These are phyloP conservation scores for Salvia miltiorrhiza DNA, from an alignment of 257 asterid genomes.

Conservation along the genomic window DNA sequence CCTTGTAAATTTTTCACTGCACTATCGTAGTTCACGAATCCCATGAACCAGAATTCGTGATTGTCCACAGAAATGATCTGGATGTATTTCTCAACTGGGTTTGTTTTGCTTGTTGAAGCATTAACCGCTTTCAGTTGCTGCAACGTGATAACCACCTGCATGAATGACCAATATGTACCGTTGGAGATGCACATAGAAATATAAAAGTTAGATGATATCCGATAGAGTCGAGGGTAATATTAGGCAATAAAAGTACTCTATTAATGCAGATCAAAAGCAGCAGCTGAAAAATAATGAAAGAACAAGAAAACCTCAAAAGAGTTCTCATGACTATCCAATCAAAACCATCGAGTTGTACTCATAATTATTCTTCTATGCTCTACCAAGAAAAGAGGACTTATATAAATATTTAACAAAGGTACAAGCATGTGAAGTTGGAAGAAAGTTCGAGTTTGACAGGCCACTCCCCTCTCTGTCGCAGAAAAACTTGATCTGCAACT, in stretches of 20 bases:
- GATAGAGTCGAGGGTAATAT: neutral
- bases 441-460: no score
- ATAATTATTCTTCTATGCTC: neutral
- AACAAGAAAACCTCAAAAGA: neutral
- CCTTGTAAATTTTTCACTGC: slow-evolving; percentile 68
- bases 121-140: slow-evolving; percentile 77
- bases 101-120: slow-evolving; percentile 59
- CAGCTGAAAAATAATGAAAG: neutral
- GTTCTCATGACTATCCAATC: neutral
- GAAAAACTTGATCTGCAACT: neutral
- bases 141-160: slow-evolving; percentile 74
- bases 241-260: neutral
- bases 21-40: slow-evolving; percentile 72
- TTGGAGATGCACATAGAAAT: neutral
- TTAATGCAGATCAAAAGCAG: neutral
- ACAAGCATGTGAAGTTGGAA: no score
- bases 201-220: neutral
- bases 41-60: slow-evolving; percentile 99
- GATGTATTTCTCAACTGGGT: slow-evolving; percentile 80
- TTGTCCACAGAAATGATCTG: slow-evolving; percentile 78
- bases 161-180: neutral
- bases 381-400: neutral
- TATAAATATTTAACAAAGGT: neutral
- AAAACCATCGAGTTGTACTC: neutral
- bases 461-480: neutral